A percentile compares a stretch with the other conserved stretches of the same genome.
phyloP scores from a whole-genome alignment of 1,284 basidiomycete species.

The Naganishia sp. region DNA sequence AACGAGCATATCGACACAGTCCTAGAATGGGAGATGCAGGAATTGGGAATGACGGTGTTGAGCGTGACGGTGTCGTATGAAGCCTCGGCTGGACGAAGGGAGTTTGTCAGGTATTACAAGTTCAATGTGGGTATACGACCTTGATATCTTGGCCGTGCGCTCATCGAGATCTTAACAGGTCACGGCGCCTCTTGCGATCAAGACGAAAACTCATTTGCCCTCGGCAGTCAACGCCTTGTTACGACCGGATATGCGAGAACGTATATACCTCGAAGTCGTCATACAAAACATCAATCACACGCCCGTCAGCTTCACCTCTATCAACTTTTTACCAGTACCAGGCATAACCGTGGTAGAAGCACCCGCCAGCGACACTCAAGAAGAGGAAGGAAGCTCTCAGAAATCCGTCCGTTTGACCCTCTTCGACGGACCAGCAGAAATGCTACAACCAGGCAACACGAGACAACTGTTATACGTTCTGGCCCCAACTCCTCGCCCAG shows the following conservation, averaged over 20 bases:
- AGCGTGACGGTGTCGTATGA: slow-evolving; percentile 50
- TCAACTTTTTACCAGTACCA: slow-evolving; percentile 70
- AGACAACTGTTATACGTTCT: slow-evolving; percentile 83
- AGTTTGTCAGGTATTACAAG: slow-evolving; percentile 84
- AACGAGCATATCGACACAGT: slow-evolving; percentile 41
- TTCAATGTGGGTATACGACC: slow-evolving; percentile 68
- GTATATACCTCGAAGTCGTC: slow-evolving; percentile 82
- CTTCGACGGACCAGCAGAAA: slow-evolving; percentile 49
- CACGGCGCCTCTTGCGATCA: slow-evolving; percentile 81
- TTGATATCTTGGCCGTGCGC: too few relatives aligned
- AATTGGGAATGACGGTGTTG: slow-evolving; percentile 48
- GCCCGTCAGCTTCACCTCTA: slow-evolving; percentile 72
- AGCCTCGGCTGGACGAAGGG: slow-evolving; percentile 65
- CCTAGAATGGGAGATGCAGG: slow-evolving; percentile 46
- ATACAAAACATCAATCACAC: slow-evolving; percentile 79
- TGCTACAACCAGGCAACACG: slow-evolving; percentile 76
- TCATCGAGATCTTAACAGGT: too few relatives aligned
- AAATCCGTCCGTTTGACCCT: slow-evolving; percentile 1
- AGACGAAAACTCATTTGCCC: slow-evolving; percentile 78
- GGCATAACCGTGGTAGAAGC: slow-evolving; percentile 59
- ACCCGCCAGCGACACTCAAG: slow-evolving; percentile 1
- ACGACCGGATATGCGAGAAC: slow-evolving; percentile 65
- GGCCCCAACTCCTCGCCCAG: slow-evolving; percentile 56
- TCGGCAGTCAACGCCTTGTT: slow-evolving; percentile 70
- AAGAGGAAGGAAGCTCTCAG: slow-evolving; percentile 38